Evolutionary conservation across 2,329 filamentous ascomycete species (phyloP).

Genomic region (Phialophora macrospora): DNA sequence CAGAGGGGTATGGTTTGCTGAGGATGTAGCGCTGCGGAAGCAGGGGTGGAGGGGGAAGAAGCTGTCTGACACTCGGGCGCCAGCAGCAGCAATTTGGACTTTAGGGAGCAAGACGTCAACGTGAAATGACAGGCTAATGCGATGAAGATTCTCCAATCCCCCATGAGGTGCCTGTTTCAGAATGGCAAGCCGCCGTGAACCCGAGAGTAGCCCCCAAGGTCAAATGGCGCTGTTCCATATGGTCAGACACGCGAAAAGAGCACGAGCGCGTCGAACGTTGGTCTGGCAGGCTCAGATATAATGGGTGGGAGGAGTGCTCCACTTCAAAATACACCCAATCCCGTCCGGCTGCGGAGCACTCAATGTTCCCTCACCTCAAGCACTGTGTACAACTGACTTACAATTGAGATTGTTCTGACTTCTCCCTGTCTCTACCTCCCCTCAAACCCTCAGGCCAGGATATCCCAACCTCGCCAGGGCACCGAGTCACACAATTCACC

Average conservation of each 20-base stretch:
- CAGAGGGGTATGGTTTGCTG: conserved; percentile 11
- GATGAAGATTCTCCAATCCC: conserved; percentile 20
- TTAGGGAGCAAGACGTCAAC: conserved; percentile 16
- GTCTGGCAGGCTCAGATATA: conserved; percentile 6
- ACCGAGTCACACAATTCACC: not conserved
- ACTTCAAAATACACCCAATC: conserved; percentile 3
- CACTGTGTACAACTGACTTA: conserved; percentile 7
- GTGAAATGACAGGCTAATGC: conserved; percentile 17
- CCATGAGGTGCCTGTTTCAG: conserved; percentile 15
- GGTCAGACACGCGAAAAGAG: conserved; percentile 9
- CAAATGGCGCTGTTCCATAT: conserved; percentile 12
- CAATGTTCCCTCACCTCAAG: conserved; percentile 5
- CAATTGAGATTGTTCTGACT: not conserved
- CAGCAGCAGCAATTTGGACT: conserved; percentile 18
- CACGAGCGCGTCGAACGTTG: conserved; percentile 11
- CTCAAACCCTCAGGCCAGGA: not conserved
- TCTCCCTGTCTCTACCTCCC: not conserved
- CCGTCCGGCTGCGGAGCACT: conserved; percentile 23
- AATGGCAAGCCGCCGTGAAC: not conserved
- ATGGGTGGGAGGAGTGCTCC: conserved; percentile 10
- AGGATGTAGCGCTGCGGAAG: conserved; percentile 13
- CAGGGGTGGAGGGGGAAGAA: not conserved
- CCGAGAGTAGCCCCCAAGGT: conserved; percentile 4
- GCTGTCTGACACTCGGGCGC: conserved; percentile 1
- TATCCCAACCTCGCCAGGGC: not conserved